Evolutionary conservation across 805 yeast species (phyloP).

Genomic region (Candida silvicultrix): DNA sequence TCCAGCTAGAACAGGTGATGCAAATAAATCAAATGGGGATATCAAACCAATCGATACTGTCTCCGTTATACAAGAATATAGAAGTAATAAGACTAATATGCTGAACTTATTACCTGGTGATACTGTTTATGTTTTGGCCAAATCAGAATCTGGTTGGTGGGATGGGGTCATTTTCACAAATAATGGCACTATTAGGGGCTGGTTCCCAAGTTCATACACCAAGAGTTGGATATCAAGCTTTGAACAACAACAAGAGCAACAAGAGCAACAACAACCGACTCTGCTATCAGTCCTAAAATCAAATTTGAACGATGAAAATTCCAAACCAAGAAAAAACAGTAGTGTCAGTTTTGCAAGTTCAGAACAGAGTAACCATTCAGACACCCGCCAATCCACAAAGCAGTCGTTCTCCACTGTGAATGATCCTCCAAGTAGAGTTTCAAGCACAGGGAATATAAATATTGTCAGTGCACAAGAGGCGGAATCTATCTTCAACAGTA

Average conservation of each 20-base stretch:
- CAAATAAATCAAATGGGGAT: neutral
- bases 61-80: slow-evolving; percentile 49
- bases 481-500: slow-evolving; percentile 29
- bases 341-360: slow-evolving; percentile 41
- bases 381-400: slow-evolving; percentile 13
- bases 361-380: slow-evolving; percentile 23
- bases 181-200: slow-evolving; percentile 50
- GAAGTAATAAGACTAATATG: slow-evolving; percentile 44
- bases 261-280: slow-evolving; percentile 11
- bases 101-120: slow-evolving; percentile 59
- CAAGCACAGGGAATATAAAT: slow-evolving; percentile 14
- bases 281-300: slow-evolving; percentile 16
- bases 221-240: slow-evolving; percentile 24
- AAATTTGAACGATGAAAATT: slow-evolving; percentile 12
- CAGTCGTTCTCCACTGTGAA: slow-evolving; percentile 1
- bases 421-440: slow-evolving; percentile 13
- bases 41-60: slow-evolving; percentile 46
- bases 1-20: neutral
- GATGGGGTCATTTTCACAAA: slow-evolving; percentile 52
- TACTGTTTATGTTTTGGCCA: slow-evolving; percentile 59
- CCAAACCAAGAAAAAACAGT: slow-evolving; percentile 39
- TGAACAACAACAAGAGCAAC: slow-evolving; percentile 24
- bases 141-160: slow-evolving; percentile 77
- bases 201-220: slow-evolving; percentile 75
- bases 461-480: slow-evolving; percentile 30